Conservation (phyloP, 2,329 filamentous ascomycete genomes). For the Microsporum audouinii region DNA sequence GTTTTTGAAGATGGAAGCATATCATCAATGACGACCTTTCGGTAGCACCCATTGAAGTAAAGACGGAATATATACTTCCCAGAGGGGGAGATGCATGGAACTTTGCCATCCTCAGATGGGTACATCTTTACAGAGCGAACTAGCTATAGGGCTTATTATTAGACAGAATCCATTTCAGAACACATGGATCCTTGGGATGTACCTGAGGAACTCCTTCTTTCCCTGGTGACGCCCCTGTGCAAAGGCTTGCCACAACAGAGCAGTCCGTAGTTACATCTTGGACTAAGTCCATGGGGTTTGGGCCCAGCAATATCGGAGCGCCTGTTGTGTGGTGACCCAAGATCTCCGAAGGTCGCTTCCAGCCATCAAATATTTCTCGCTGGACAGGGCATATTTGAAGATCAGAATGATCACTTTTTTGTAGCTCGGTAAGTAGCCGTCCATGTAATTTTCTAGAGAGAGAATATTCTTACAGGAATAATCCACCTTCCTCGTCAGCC, state of each 20-base stretch:
- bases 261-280: conserved; percentile 95
- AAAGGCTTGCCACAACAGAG: conserved; percentile 90
- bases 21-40: conserved; percentile 81
- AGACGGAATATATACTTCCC: conserved; percentile 89
- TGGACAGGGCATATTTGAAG: conserved; percentile 67
- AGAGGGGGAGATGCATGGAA: conserved; percentile 57
- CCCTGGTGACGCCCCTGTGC: conserved; percentile 61
- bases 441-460: not conserved
- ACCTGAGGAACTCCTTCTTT: conserved; percentile 59
- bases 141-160: conserved; percentile 20
- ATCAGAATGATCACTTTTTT: conserved; percentile 52
- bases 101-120: conserved; percentile 54
- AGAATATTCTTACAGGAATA: conserved; percentile 49
- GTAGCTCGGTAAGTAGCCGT: conserved; percentile 4
- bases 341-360: conserved; percentile 66
- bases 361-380: conserved; percentile 63
- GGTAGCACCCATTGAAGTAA: conserved; percentile 89
- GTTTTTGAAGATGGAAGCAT: conserved; percentile 65
- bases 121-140: conserved; percentile 62
- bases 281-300: conserved; percentile 63
- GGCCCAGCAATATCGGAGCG: conserved; percentile 47
- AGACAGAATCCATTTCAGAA: not conserved
- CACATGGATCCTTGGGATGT: conserved; percentile 20
- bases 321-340: conserved; percentile 24
- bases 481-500: conserved; percentile 35